Evolutionary conservation across 2,329 filamentous ascomycete species (phyloP).

Genomic region (Penicillium digitatum): DNA sequence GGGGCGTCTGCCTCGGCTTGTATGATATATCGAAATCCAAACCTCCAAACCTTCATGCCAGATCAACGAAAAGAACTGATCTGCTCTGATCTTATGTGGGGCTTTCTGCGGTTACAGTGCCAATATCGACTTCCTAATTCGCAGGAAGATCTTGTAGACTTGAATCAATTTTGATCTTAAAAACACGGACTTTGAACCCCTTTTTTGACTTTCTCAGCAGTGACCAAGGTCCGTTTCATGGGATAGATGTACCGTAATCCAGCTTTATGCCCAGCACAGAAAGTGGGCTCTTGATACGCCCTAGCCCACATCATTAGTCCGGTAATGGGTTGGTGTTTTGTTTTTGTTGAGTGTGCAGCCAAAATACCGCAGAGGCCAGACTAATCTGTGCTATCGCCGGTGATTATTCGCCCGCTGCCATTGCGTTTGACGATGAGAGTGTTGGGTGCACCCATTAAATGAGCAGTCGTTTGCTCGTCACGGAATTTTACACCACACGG

Average conservation of each 20-base stretch:
- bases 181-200: constrained; percentile 9
- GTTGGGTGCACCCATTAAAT: constrained; percentile 36
- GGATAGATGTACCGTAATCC: constrained; percentile 35
- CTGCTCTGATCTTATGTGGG: constrained; percentile 13
- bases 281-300: constrained; percentile 42
- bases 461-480: constrained; percentile 37
- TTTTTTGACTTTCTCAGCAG: constrained; percentile 10
- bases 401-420: constrained; percentile 22
- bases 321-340: constrained; percentile 15
- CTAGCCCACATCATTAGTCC: constrained; percentile 44
- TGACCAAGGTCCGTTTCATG: constrained; percentile 29
- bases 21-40: constrained; percentile 25
- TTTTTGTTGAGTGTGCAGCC: constrained; percentile 9
- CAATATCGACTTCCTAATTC: constrained; percentile 19
- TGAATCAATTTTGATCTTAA: constrained; percentile 8
- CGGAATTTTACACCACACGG: too few relatives aligned
- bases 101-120: constrained; percentile 21
- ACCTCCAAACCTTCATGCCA: neutral
- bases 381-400: constrained; percentile 47
- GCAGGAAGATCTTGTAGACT: constrained; percentile 9
- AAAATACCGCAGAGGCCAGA: constrained; percentile 38
- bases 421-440: constrained; percentile 13
- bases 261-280: constrained; percentile 35
- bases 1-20: constrained; percentile 20
- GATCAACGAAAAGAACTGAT: constrained; percentile 17